A percentile compares a stretch with the other conserved stretches of the same genome.
These are phyloP conservation scores for Hordeum pubiflorum DNA, from an alignment of 202 grass and related monocot genomes.

Conservation along the genomic window DNA sequence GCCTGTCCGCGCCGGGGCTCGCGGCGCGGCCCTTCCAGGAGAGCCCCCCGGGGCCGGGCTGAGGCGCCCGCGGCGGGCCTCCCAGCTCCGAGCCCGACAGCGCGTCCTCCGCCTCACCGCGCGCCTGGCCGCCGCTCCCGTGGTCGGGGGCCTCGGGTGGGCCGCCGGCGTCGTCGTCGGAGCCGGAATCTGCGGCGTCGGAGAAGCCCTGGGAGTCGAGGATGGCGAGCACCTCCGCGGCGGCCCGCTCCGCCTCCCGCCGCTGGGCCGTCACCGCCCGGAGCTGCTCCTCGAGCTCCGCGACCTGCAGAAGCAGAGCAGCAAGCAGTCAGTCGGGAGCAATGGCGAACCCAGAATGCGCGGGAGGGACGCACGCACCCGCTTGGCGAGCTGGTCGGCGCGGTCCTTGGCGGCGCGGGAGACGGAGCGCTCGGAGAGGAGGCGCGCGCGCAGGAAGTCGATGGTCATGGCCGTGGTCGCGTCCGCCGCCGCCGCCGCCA, in stretches of 20 bases:
- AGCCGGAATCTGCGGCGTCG: constrained; percentile 40
- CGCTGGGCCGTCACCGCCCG: constrained; percentile 59
- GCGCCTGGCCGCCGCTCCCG: neutral
- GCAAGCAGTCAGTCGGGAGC: neutral
- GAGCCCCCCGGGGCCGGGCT: constrained; percentile 43
- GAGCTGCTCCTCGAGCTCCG: constrained; percentile 87
- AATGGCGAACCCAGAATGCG: neutral
- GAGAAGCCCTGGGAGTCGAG: constrained; percentile 50
- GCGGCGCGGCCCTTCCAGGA: constrained; percentile 69
- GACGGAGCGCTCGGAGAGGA: constrained; percentile 87
- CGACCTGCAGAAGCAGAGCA: constrained; percentile 36
- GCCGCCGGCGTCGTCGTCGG: constrained; percentile 22
- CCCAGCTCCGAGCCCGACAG: constrained; percentile 53
- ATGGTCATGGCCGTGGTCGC: constrained; percentile 85
- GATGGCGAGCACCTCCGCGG: constrained; percentile 53
- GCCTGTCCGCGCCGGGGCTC: constrained; percentile 42
- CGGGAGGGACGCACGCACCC: constrained; percentile 4
- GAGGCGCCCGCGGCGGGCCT: constrained; percentile 5
- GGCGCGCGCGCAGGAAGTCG: constrained; percentile 88
- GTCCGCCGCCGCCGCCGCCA: constrained; percentile 27
- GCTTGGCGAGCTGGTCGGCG: constrained; percentile 61
- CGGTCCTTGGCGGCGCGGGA: constrained; percentile 84
- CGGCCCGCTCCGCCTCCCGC: constrained; percentile 68
- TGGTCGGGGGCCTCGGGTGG: neutral
- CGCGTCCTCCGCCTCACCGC: constrained; percentile 51